Conservation (phyloP, 257 asterid genomes). For the Jasminum sambac region DNA sequence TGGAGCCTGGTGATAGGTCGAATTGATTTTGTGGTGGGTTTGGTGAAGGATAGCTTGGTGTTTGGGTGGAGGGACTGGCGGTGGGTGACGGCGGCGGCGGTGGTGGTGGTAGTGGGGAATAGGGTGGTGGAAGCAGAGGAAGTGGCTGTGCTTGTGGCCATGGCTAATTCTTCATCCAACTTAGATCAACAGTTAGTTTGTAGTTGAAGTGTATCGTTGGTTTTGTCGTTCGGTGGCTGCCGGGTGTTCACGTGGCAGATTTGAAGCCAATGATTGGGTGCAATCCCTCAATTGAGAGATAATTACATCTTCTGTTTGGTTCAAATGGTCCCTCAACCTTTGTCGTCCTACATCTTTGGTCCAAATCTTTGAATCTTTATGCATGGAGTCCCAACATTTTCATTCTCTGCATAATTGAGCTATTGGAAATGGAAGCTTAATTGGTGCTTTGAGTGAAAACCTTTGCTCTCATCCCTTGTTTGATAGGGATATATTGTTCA, state of each 20-base stretch:
- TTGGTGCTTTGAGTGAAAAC: too few relatives aligned
- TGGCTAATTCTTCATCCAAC: slow-evolving; percentile 32
- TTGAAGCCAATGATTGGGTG: slow-evolving; percentile 22
- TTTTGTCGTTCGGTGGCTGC: slow-evolving; percentile 30
- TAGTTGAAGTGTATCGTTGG: slow-evolving; percentile 19
- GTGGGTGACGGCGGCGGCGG: slow-evolving; percentile 31
- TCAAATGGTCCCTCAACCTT: too few relatives aligned
- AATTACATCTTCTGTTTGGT: too few relatives aligned
- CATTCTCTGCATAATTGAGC: too few relatives aligned
- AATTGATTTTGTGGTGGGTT: slow-evolving; percentile 25
- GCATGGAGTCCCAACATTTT: too few relatives aligned
- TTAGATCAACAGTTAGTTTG: slow-evolving; percentile 30
- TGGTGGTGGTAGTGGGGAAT: slow-evolving; percentile 29
- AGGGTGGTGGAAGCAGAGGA: slow-evolving; percentile 34
- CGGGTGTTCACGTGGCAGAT: slow-evolving; percentile 37
- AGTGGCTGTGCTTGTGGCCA: slow-evolving; percentile 41
- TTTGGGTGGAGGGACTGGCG: slow-evolving; percentile 31
- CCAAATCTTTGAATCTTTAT: too few relatives aligned
- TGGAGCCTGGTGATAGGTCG: slow-evolving; percentile 59
- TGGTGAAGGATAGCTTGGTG: slow-evolving; percentile 31
- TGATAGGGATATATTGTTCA: too few relatives aligned
- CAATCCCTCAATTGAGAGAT: background rate
- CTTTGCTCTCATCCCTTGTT: too few relatives aligned
- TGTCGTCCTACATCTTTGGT: too few relatives aligned
- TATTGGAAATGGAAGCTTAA: too few relatives aligned